A percentile compares a stretch with the other conserved stretches of the same genome.
These are phyloP conservation scores for Annulohypoxylon bovei DNA, from an alignment of 495 filamentous ascomycete species.

Conservation along the genomic window DNA sequence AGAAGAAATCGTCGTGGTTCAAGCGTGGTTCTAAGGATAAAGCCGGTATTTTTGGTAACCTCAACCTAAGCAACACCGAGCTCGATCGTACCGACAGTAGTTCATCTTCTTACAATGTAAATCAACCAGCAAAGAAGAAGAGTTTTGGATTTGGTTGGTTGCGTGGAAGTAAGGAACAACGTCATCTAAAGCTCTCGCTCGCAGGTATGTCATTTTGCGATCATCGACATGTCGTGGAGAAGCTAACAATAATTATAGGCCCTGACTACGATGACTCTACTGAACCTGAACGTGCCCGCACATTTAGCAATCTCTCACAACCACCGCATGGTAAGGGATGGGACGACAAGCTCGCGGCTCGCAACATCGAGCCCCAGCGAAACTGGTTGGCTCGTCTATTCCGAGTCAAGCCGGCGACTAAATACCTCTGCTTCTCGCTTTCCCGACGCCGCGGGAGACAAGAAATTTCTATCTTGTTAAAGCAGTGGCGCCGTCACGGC, in stretches of 20 bases:
- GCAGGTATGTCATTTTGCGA: slow-evolving; percentile 45
- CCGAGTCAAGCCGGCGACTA: slow-evolving; percentile 83
- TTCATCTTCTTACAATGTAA: slow-evolving; percentile 5
- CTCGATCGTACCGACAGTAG: slow-evolving; percentile 26
- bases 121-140: slow-evolving; percentile 55
- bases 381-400: slow-evolving; percentile 91
- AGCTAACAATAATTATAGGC: slow-evolving; percentile 30
- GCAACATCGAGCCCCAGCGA: slow-evolving; percentile 68
- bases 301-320: slow-evolving; percentile 16
- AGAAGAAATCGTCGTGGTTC: slow-evolving; percentile 76
- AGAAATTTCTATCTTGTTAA: slow-evolving; percentile 76
- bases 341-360: slow-evolving; percentile 36
- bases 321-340: slow-evolving; percentile 7
- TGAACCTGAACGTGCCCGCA: slow-evolving; percentile 17
- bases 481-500: slow-evolving; percentile 82
- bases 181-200: slow-evolving; percentile 47
- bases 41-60: slow-evolving; percentile 37
- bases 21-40: slow-evolving; percentile 62
- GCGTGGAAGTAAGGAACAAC: slow-evolving; percentile 53
- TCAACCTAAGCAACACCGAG: slow-evolving; percentile 11
- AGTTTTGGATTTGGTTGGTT: slow-evolving; percentile 58
- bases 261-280: slow-evolving; percentile 15
- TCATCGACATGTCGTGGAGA: background rate
- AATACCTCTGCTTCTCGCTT: slow-evolving; percentile 76
- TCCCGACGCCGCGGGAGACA: slow-evolving; percentile 74